These are phyloP conservation scores for Wallemia ichthyophaga DNA, from an alignment of 1,284 basidiomycete species.

Conservation along the genomic window DNA sequence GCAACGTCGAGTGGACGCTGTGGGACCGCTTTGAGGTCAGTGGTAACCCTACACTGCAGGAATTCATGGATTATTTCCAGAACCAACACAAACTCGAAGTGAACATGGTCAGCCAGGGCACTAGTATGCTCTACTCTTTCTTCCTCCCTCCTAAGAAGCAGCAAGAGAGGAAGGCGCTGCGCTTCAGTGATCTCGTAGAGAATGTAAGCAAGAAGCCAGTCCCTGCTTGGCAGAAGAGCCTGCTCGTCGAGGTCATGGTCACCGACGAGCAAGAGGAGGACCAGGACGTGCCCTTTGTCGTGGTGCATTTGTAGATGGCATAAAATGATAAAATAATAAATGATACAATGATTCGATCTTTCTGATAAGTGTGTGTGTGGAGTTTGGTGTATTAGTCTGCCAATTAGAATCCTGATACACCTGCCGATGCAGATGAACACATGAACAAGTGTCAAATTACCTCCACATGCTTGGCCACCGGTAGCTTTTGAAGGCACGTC, in stretches of 20 bases:
- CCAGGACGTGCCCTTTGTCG: slow-evolving; percentile 9
- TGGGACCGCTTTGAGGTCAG: slow-evolving; percentile 94
- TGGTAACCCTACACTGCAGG: slow-evolving; percentile 59
- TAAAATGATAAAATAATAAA: not conserved
- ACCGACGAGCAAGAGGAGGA: slow-evolving; percentile 59
- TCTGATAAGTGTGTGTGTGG: too few relatives aligned
- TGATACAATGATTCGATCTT: too few relatives aligned
- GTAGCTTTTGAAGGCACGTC: too few relatives aligned
- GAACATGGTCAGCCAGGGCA: slow-evolving; percentile 85
- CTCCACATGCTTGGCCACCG: too few relatives aligned
- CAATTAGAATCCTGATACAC: too few relatives aligned
- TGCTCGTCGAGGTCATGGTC: slow-evolving; percentile 82
- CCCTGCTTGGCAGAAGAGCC: slow-evolving; percentile 41
- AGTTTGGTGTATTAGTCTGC: too few relatives aligned
- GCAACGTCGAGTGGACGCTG: slow-evolving; percentile 70
- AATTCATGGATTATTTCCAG: slow-evolving; percentile 63
- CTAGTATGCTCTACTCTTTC: slow-evolving; percentile 90
- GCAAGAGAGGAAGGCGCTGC: slow-evolving; percentile 55
- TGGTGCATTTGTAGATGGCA: slow-evolving; percentile 11
- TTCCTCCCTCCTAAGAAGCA: slow-evolving; percentile 78
- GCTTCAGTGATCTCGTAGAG: slow-evolving; percentile 70
- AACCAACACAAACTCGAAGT: slow-evolving; percentile 60
- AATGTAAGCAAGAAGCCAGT: slow-evolving; percentile 78
- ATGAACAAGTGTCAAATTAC: too few relatives aligned
- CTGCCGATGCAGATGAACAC: too few relatives aligned